These are phyloP conservation scores for Brasenia schreberi DNA, from an alignment of 164 flowering plant genomes.

Conservation along the genomic window DNA sequence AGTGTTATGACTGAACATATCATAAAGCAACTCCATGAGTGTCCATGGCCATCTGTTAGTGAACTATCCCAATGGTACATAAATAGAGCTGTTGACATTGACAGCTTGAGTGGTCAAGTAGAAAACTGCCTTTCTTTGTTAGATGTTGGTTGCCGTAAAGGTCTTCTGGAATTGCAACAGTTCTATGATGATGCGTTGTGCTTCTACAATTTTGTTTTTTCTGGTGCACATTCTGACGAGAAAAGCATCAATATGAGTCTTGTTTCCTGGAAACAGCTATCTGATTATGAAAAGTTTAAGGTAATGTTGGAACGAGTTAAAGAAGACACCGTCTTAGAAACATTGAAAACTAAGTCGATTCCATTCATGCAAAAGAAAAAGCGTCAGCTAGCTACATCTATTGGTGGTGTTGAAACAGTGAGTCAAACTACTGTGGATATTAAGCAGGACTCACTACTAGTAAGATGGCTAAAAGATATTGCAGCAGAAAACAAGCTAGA, in stretches of 20 bases:
- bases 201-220: conserved; percentile 67
- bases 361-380: conserved; percentile 50
- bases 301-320: conserved; percentile 63
- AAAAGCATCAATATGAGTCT: conserved; percentile 37
- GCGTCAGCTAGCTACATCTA: no score
- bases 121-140: conserved; percentile 70
- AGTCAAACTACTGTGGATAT: conserved; percentile 9
- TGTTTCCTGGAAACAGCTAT: conserved; percentile 54
- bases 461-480: conserved; percentile 78
- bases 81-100: conserved; percentile 72
- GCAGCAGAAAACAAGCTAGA: conserved; percentile 61
- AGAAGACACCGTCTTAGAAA: conserved; percentile 50
- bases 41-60: conserved; percentile 60
- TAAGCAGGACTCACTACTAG: conserved; percentile 52
- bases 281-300: conserved; percentile 87
- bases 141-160: conserved; percentile 68
- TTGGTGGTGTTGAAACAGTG: conserved; percentile 4
- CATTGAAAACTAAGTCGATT: conserved; percentile 44
- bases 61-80: conserved; percentile 75
- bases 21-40: conserved; percentile 36
- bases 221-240: conserved; percentile 39
- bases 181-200: conserved; percentile 51
- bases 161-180: conserved; percentile 52
- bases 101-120: conserved; percentile 70
- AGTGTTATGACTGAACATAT: conserved; percentile 52